Percentiles rank a stretch among this genome's conserved stretches.
Evolutionary conservation across 257 asterid species (phyloP).

Genomic region (Jacaranda mimosifolia): DNA sequence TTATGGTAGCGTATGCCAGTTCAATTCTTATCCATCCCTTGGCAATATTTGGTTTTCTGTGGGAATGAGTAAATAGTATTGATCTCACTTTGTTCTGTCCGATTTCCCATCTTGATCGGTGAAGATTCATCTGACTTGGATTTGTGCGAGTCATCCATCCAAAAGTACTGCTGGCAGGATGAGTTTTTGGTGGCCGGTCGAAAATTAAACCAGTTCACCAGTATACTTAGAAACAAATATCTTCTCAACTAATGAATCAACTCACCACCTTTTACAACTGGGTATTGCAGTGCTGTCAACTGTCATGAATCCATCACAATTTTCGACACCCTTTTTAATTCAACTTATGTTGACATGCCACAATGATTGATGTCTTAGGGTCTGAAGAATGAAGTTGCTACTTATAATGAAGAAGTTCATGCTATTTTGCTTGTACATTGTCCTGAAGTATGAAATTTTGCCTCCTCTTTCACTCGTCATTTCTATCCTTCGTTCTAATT

Average conservation of each 20-base stretch:
- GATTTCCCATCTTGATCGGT: background rate
- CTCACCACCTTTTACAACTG: background rate
- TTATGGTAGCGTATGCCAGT: background rate
- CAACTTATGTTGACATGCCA: background rate
- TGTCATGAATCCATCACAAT: background rate
- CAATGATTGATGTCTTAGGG: conserved; percentile 1
- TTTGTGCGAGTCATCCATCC: background rate
- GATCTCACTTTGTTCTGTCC: background rate
- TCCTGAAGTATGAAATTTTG: background rate
- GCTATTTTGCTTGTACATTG: conserved; percentile 14
- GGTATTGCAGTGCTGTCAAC: background rate
- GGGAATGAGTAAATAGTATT: background rate
- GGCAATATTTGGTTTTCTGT: background rate
- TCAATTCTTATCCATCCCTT: conserved; percentile 2
- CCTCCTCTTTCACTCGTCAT: background rate
- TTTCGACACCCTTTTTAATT: background rate
- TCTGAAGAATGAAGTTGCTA: conserved; percentile 5
- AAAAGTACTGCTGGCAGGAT: background rate
- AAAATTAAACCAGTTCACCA: background rate
- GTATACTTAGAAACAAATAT: background rate
- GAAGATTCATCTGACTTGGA: background rate
- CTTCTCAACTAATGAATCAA: background rate
- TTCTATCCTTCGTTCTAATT: background rate
- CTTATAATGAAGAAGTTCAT: background rate
- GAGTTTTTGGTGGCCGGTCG: background rate